Evolutionary conservation across 1,139 yeast species (phyloP).

Genomic region (Geotrichum armillariae): DNA sequence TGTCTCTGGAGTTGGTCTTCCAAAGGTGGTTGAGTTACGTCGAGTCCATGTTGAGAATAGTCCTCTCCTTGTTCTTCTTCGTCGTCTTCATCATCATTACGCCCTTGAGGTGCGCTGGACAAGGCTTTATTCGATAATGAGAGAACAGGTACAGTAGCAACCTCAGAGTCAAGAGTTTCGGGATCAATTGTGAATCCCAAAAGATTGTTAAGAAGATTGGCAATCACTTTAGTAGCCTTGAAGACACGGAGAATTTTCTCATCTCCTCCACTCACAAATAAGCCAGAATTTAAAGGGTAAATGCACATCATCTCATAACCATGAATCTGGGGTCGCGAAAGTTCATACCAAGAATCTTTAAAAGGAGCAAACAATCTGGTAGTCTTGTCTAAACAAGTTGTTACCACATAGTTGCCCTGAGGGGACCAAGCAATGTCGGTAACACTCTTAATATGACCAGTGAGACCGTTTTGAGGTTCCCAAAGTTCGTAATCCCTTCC

Average conservation of each 20-base stretch:
- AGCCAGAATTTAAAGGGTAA: constrained; percentile 57
- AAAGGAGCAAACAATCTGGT: constrained; percentile 74
- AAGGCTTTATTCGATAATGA: constrained; percentile 81
- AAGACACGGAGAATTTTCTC: constrained; percentile 90
- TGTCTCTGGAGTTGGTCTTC: constrained; percentile 91
- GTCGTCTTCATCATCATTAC: constrained; percentile 22
- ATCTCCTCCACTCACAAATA: constrained; percentile 92
- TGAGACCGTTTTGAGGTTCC: constrained; percentile 59
- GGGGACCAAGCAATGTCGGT: constrained; percentile 83
- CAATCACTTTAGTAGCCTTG: constrained; percentile 83
- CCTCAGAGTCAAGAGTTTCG: constrained; percentile 52
- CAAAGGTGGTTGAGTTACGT: constrained; percentile 63
- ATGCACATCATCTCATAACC: constrained; percentile 95
- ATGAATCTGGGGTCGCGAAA: constrained; percentile 96
- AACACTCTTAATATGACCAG: constrained; percentile 74
- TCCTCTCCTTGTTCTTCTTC: constrained; percentile 43
- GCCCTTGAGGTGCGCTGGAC: constrained; percentile 25
- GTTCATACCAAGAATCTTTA: constrained; percentile 70
- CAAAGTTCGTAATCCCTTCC: constrained; percentile 38
- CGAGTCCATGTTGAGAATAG: constrained; percentile 48
- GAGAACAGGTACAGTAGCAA: constrained; percentile 89
- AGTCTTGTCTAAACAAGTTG: constrained; percentile 91
- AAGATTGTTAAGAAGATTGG: constrained; percentile 56
- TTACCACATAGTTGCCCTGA: constrained; percentile 64
- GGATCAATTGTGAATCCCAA: constrained; percentile 45